Percentiles rank a stretch among this genome's conserved stretches.
Evolutionary conservation across 257 asterid genomes (phyloP).

Genomic region (Rhazya stricta): DNA sequence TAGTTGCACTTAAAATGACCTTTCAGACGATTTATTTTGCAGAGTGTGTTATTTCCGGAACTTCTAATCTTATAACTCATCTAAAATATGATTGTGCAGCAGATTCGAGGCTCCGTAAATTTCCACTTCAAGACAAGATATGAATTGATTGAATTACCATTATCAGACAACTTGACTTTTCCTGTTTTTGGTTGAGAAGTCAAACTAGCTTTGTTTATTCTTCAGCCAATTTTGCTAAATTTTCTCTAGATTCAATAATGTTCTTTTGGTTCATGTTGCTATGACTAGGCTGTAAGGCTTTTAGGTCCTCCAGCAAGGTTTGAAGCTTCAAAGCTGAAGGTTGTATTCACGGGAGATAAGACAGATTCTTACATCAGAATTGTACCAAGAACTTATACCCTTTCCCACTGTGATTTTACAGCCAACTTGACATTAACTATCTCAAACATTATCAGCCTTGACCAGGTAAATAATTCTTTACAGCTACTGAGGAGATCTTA

Average conservation of each 20-base stretch:
- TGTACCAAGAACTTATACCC: constrained; percentile 80
- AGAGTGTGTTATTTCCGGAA: neutral
- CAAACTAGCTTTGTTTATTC: neutral
- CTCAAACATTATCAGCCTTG: constrained; percentile 58
- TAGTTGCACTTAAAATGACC: neutral
- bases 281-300: constrained; percentile 62
- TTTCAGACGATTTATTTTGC: neutral
- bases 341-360: constrained; percentile 56
- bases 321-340: constrained; percentile 80
- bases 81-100: neutral
- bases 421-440: constrained; percentile 56
- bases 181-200: neutral
- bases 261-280: neutral
- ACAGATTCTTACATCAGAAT: constrained; percentile 31
- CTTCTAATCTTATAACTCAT: neutral
- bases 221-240: neutral
- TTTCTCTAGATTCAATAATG: neutral
- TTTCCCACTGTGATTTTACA: constrained; percentile 91
- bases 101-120: neutral
- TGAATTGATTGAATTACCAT: neutral
- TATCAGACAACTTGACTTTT: neutral
- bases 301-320: constrained; percentile 94
- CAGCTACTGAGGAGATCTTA: neutral
- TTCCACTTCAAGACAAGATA: neutral
- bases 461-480: constrained; percentile 46